Base-by-base conservation (phyloP, 805 yeast species). In the Candida schatavii region DNA sequence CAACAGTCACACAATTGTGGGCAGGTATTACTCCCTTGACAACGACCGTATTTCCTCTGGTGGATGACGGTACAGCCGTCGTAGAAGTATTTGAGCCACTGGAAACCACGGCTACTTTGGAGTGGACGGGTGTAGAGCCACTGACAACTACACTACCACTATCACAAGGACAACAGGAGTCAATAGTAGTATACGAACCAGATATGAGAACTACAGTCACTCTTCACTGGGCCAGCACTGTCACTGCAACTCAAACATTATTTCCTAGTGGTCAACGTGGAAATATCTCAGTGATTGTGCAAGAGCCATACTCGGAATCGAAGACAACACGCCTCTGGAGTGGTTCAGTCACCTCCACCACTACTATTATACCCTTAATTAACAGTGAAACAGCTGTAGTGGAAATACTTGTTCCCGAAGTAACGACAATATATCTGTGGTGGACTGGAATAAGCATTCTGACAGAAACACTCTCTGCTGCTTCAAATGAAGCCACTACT, bases 161-260 rank as follows among this genome's bases (percentile, higher is more conserved):
- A 7, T 7, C 7, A 7, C 27, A 7, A 7, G 27, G 11, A 7
- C 10, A 23, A 23, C 7, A 7, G 10, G 27, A 7, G 7, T 7
- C 27, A 23, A 11, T 23, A 11, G 27, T 11, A 23, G 27, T 23
- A 7, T 23, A 7, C 27, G 10, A 7, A 11, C 27, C 27, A 7
- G 11, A 7, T 7, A 7, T 35, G 51, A 18, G 43, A 41, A 9
- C 44, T 55, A 15, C 32, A 46, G 6, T 51, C 52, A 27, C 43
- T 45, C 1, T 62, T 63, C 3, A 42, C 30, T 26, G 57, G 58
- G 10, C 37, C 27, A 5, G 20, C 27, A 5, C 46, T 46, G 37
- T 43, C 39, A 2, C 48, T 45, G 42, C 9, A 38, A 35, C 7
- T 48, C 56, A 11, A 54, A 19, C 21, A 15, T 5, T 7, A 13